These are phyloP conservation scores for Alternaria brassicicola DNA, from an alignment of 2,329 filamentous ascomycete genomes.

Conservation along the genomic window DNA sequence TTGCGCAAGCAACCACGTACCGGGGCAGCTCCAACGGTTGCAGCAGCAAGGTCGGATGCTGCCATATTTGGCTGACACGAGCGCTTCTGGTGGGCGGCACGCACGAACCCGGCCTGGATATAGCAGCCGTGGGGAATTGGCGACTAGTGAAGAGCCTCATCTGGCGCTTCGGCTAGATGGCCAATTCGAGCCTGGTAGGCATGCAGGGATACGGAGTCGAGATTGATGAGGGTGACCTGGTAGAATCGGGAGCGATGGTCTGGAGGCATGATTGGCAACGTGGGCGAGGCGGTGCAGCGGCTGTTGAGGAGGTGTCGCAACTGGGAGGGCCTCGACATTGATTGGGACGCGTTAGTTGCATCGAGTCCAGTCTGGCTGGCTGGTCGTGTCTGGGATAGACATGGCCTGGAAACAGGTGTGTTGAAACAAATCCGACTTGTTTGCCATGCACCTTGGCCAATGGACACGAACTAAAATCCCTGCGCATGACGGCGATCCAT, in stretches of 20 bases:
- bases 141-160: constrained; percentile 40
- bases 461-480: constrained; percentile 12
- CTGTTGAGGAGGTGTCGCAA: constrained; percentile 29
- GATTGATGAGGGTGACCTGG: constrained; percentile 24
- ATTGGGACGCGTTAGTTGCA: constrained; percentile 23
- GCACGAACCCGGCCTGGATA: constrained; percentile 23
- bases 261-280: constrained; percentile 18
- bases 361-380: background rate
- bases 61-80: constrained; percentile 35
- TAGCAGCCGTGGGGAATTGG: constrained; percentile 30
- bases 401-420: constrained; percentile 28
- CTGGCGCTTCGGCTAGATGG: constrained; percentile 24
- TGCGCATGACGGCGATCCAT: constrained; percentile 32
- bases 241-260: constrained; percentile 24
- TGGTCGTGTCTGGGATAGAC: constrained; percentile 29
- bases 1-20: constrained; percentile 24
- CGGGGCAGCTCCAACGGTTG: constrained; percentile 16
- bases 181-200: background rate
- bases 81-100: constrained; percentile 36
- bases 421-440: constrained; percentile 37
- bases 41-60: constrained; percentile 16
- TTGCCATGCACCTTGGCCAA: constrained; percentile 23
- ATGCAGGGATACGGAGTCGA: constrained; percentile 15
- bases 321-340: constrained; percentile 15
- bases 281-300: constrained; percentile 41